These are phyloP conservation scores for Pugionium dolabratum DNA, from an alignment of 345 rosid genomes.

Conservation along the genomic window DNA sequence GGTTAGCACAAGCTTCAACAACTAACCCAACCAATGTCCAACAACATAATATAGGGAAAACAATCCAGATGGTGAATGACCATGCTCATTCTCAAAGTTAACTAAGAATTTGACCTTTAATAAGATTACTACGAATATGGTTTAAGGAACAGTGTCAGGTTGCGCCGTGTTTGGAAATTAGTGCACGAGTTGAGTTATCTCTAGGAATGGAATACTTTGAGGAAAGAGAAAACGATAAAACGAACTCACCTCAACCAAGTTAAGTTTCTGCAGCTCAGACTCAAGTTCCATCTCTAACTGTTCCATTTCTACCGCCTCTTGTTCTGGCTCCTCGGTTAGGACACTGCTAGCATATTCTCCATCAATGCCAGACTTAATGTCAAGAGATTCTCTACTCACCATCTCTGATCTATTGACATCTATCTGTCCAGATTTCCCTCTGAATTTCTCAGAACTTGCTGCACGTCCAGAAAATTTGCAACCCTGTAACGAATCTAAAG, in stretches of 20 bases:
- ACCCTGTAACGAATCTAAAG: slow-evolving; percentile 27
- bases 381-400: slow-evolving; percentile 35
- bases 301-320: slow-evolving; percentile 61
- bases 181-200: background rate
- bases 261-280: slow-evolving; percentile 74
- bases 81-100: background rate
- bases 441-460: slow-evolving; percentile 32
- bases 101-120: background rate
- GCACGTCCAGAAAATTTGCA: slow-evolving; percentile 31
- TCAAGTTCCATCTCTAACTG: slow-evolving; percentile 79
- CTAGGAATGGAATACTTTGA: background rate
- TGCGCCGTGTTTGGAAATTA: background rate
- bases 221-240: background rate
- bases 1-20: slow-evolving; percentile 10
- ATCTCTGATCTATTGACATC: slow-evolving; percentile 31
- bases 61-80: slow-evolving; percentile 13
- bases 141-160: slow-evolving; percentile 1
- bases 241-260: slow-evolving; percentile 48
- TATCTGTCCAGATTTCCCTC: slow-evolving; percentile 28
- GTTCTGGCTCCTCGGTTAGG: slow-evolving; percentile 76
- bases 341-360: slow-evolving; percentile 74
- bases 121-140: background rate
- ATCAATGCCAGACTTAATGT: slow-evolving; percentile 45
- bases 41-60: background rate
- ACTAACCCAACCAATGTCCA: background rate